A percentile compares a stretch with the other conserved stretches of the same genome.
phyloP scores from a whole-genome alignment of 164 flowering plant genomes.

The Stephania yunnanensis region DNA sequence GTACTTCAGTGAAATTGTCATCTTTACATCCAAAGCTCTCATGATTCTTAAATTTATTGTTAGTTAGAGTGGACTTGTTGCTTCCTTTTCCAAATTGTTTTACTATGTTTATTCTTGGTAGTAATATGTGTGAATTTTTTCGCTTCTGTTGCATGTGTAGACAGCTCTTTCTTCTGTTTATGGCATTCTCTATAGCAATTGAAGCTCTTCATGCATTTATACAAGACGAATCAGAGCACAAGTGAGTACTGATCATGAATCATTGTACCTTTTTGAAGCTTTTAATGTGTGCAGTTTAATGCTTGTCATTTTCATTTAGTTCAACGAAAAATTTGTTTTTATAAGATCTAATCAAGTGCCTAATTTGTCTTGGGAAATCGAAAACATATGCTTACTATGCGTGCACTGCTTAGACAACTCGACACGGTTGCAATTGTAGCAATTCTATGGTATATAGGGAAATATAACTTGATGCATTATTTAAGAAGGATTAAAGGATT shows the following conservation, averaged over 20 bases:
- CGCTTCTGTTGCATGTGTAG: conserved; percentile 62
- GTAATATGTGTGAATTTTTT: conserved; percentile 31
- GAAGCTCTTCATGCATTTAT: conserved; percentile 98
- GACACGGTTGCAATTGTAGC: too few relatives aligned
- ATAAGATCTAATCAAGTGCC: conserved; percentile 1
- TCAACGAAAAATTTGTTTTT: background rate
- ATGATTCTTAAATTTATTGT: background rate
- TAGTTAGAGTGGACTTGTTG: background rate
- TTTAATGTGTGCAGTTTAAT: background rate
- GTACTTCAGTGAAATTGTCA: too few relatives aligned
- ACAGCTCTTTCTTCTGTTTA: conserved; percentile 97
- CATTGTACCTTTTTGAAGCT: background rate
- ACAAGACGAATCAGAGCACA: conserved; percentile 98
- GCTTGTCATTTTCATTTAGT: background rate
- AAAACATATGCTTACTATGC: background rate
- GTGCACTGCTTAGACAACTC: background rate
- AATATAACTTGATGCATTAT: too few relatives aligned
- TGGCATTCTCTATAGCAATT: conserved; percentile 96
- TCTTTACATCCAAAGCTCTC: background rate
- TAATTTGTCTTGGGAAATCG: too few relatives aligned
- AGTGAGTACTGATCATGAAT: conserved; percentile 47
- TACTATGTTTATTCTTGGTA: conserved; percentile 8
- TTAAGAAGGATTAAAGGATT: too few relatives aligned
- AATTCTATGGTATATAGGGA: too few relatives aligned
- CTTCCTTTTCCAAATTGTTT: background rate